A percentile compares a stretch with the other conserved stretches of the same genome.
Evolutionary conservation across 441 rosid species (phyloP).

Genomic region (Gossypium schwendimanii): DNA sequence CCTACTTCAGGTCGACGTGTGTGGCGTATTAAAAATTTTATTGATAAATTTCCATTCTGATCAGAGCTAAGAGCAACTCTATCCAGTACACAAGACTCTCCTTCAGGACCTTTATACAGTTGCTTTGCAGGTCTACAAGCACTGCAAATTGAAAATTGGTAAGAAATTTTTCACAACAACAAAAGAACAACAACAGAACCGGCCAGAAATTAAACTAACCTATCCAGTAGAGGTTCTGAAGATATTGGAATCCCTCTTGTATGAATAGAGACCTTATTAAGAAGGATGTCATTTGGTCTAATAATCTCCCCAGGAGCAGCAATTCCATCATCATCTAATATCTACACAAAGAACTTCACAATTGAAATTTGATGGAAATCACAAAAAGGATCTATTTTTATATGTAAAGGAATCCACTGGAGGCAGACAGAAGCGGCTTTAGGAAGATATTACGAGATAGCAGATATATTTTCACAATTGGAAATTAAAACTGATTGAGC

Average conservation of each 20-base stretch:
- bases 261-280: conserved; percentile 55
- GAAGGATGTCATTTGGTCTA: conserved; percentile 50
- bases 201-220: conserved; percentile 29
- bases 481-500: not conserved
- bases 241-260: conserved; percentile 29
- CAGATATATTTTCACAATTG: not conserved
- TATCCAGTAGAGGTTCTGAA: conserved; percentile 32
- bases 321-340: conserved; percentile 78
- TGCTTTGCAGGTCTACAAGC: conserved; percentile 48
- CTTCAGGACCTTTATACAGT: conserved; percentile 63
- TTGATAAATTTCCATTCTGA: conserved; percentile 36
- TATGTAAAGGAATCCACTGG: not conserved
- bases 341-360: conserved; percentile 30
- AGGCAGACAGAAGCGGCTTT: not conserved
- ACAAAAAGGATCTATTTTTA: not conserved
- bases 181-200: not conserved
- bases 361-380: not conserved
- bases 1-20: conserved; percentile 94
- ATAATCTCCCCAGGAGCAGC: conserved; percentile 92
- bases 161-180: conserved; percentile 7
- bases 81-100: conserved; percentile 75
- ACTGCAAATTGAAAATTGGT: conserved; percentile 33
- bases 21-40: conserved; percentile 76
- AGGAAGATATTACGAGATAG: not conserved
- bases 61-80: conserved; percentile 75